Base-by-base conservation (phyloP, 805 yeast species). In the Yarrowia phangngaensis region DNA sequence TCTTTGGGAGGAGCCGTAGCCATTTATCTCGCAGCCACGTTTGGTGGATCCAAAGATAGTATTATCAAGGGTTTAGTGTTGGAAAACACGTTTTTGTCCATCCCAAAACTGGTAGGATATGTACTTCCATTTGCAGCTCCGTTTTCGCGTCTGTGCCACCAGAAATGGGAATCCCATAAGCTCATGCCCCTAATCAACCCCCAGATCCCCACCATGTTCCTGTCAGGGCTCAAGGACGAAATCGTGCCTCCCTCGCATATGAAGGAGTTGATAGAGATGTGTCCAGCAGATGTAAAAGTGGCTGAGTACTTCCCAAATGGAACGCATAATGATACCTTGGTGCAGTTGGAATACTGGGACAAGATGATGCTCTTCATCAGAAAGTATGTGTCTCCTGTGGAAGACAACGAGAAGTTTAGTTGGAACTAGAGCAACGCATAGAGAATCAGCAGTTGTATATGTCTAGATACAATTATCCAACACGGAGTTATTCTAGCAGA, bases 1-100 rank as follows among this genome's bases (percentile, higher is more conserved):
- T 85, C 95, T 8, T 68, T 90, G 9, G 98, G 98, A 26, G 97
- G 97, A 3, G 98, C 97, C 0, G 95, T 85, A 26, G 87, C 94
- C 6, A 75, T 88, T 14, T 84, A 87, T 65, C 74, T 87, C 47
- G 88, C 92, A 0, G 71, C 86, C 2, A 53, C 58, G 11, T 53
- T 61, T 2, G 72, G 71, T 16, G 75, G 72, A 57, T 69, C 79
- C 2, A 57, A 64, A 1, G 27, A 22, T 2, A 22, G 29, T 5
- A 52, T 70, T 22, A 68, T 86, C 11, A 71, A 72, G 49, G 95
- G 82, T 1, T 56, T 89, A 8, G 73, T 92, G 2, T 64, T 90
- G 26, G 98, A 90, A 59, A 90, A 90, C 63, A 87, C 97, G 0
- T 90, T 90, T 54, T 66, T 86, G 45, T 77, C 82, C 47, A 75